Base-by-base conservation (phyloP, 768 basidiomycete genomes). In the Glaciozyma antarctica region DNA sequence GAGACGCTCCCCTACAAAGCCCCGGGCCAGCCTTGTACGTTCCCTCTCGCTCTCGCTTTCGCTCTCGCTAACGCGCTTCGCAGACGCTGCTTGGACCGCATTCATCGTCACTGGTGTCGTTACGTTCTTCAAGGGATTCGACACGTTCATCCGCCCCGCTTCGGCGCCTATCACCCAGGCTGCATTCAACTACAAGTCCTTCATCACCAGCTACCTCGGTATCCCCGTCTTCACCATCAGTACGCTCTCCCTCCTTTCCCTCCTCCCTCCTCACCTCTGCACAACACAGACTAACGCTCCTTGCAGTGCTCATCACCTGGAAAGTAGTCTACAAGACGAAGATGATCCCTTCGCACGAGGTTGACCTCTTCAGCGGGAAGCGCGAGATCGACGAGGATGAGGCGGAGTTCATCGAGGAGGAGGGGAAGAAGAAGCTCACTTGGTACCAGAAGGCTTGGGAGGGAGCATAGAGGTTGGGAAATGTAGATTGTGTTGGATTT, bases 21-120 rank as follows among this genome's bases (percentile, higher is more conserved):
- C 15, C 75, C 73, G 28, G 65, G 77, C 62, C 75, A 77, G 67
- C 88, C 88, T 0, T 88, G 81, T 41, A 41, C 38, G 38, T 41
- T 41, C 38, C 12, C 38, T 41, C 38, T 15, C 12, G 6, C 38
- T 15, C 38, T 41, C 38, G 6, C 34, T 34, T 13, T 15, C 38
- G 13, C 38, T 41, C 38, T 41, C 13, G 38, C 38, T 41, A 41
- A 41, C 38, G 5, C 38, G 10, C 13, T 15, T 41, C 38, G 38
- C 38, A 41, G 38, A 67, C 47, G 58, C 56, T 19, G 32, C 53
- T 5, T 66, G 57, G 54, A 57, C 60, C 47, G 62, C 64, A 19
- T 47, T 72, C 47, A 58, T 47, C 58, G 45, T 72, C n/a, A 69
- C 70, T 24, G 60, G 44, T 12, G 32, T 74, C 44, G 71, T 74